Percentiles rank a stretch among this genome's conserved stretches.
phyloP scores from a whole-genome alignment of 2,329 filamentous ascomycete genomes.

The Pseudocercospora musae region DNA sequence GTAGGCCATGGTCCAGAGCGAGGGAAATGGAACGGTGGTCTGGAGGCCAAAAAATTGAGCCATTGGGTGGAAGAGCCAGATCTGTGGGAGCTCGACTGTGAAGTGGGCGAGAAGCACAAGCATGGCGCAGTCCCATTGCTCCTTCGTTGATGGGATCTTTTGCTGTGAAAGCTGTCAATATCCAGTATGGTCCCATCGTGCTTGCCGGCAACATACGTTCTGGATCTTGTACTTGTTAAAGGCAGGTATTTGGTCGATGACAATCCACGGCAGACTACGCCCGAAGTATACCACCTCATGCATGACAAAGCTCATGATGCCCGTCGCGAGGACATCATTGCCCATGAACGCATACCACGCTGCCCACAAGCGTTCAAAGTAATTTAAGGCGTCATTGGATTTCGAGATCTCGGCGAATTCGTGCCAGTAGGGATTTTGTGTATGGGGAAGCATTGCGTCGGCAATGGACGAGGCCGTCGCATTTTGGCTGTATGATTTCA shows the following conservation, averaged over 20 bases:
- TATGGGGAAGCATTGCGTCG: constrained; percentile 38
- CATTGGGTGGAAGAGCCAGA: constrained; percentile 98
- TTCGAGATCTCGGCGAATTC: constrained; percentile 63
- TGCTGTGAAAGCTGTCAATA: constrained; percentile 41
- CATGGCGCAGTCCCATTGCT: constrained; percentile 92
- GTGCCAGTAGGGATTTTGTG: constrained; percentile 60
- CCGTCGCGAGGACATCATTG: constrained; percentile 93
- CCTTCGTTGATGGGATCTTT: constrained; percentile 87
- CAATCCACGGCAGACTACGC: constrained; percentile 82
- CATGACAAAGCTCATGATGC: constrained; percentile 95
- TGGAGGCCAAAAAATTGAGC: constrained; percentile 88
- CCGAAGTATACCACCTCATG: constrained; percentile 96
- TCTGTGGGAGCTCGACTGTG: constrained; percentile 96
- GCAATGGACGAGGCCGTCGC: constrained; percentile 34
- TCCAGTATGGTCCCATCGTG: too few species aligned
- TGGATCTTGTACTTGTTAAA: constrained; percentile 97
- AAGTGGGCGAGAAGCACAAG: constrained; percentile 94
- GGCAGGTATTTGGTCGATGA: constrained; percentile 81
- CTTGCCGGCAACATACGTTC: constrained; percentile 54
- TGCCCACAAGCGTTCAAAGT: constrained; percentile 85
- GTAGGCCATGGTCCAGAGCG: constrained; percentile 77
- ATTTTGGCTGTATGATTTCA: constrained; percentile 26
- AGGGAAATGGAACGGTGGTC: constrained; percentile 85
- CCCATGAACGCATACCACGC: constrained; percentile 98
- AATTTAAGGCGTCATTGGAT: constrained; percentile 81